A percentile compares a stretch with the other conserved stretches of the same genome.
phyloP scores from a whole-genome alignment of 805 yeast species.

The Isabelozyma pseudorhagii region DNA sequence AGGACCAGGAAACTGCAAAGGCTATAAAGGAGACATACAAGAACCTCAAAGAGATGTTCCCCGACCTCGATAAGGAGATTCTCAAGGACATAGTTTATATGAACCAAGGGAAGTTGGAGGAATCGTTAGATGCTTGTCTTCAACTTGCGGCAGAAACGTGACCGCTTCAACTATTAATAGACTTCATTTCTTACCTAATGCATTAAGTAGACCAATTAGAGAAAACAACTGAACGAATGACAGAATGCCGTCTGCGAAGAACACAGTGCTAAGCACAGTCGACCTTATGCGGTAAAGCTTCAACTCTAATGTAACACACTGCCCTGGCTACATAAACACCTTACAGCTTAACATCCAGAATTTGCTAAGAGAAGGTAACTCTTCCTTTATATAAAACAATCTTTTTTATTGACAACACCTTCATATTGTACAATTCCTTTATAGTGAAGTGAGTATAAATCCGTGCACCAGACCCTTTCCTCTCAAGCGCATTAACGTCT shows the following conservation, averaged over 20 bases:
- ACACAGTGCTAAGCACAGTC: too few species aligned
- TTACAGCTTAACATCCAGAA: too few species aligned
- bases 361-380: too few species aligned
- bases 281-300: too few species aligned
- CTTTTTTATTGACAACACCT: too few species aligned
- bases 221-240: background rate
- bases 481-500: background rate
- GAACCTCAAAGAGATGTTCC: constrained; percentile 68
- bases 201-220: background rate
- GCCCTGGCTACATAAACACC: too few species aligned
- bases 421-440: too few species aligned
- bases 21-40: constrained; percentile 27
- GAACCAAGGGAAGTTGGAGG: constrained; percentile 66
- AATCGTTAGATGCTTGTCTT: constrained; percentile 63
- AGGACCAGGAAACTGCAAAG: constrained; percentile 5
- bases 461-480: background rate
- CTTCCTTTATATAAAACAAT: too few species aligned
- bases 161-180: background rate
- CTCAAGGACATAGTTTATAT: constrained; percentile 67
- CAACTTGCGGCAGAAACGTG: constrained; percentile 22
- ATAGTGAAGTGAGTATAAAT: too few species aligned
- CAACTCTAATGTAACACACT: too few species aligned
- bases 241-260: background rate
- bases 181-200: background rate
- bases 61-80: constrained; percentile 63